A percentile compares a stretch with the other conserved stretches of the same genome.
Conservation (phyloP, 2,329 filamentous ascomycete genomes). For the Colletotrichum liriopes region DNA sequence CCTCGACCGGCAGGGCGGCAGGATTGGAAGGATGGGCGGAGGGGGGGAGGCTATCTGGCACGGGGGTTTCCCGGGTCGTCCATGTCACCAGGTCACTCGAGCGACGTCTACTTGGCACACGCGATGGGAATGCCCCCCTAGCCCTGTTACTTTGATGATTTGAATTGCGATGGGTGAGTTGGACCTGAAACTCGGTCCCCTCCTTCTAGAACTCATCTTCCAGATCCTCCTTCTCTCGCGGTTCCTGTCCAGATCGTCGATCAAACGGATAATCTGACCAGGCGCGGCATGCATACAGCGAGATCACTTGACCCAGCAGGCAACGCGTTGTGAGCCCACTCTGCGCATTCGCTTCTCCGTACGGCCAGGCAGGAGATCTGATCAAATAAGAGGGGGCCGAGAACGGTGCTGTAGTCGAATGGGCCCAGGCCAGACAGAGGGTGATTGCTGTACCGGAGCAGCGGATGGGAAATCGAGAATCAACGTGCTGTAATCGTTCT, state of each 20-base stretch:
- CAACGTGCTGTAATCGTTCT: background rate
- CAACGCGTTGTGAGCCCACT: constrained; percentile 4
- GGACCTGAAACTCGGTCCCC: constrained; percentile 4
- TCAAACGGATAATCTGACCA: constrained; percentile 28
- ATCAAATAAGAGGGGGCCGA: constrained; percentile 28
- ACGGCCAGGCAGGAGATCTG: constrained; percentile 21
- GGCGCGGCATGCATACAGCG: constrained; percentile 25
- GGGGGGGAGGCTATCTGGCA: background rate
- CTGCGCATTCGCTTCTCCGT: constrained; percentile 2
- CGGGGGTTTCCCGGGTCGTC: background rate
- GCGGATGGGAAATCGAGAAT: constrained; percentile 8
- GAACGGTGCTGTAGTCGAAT: background rate
- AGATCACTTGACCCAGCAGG: constrained; percentile 29
- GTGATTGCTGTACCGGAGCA: constrained; percentile 9
- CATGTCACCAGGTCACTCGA: background rate
- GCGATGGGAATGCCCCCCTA: background rate
- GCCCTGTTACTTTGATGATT: background rate
- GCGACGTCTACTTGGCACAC: constrained; percentile 3
- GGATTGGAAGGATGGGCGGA: background rate
- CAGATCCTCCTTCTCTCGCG: background rate
- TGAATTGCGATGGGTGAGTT: background rate
- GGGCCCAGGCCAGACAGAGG: background rate
- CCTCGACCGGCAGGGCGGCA: background rate
- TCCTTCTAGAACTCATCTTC: constrained; percentile 2
- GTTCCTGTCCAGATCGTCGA: constrained; percentile 23